These are phyloP conservation scores for Trichomonascaceae sp. DNA, from an alignment of 1,139 yeast genomes.

Conservation along the genomic window DNA sequence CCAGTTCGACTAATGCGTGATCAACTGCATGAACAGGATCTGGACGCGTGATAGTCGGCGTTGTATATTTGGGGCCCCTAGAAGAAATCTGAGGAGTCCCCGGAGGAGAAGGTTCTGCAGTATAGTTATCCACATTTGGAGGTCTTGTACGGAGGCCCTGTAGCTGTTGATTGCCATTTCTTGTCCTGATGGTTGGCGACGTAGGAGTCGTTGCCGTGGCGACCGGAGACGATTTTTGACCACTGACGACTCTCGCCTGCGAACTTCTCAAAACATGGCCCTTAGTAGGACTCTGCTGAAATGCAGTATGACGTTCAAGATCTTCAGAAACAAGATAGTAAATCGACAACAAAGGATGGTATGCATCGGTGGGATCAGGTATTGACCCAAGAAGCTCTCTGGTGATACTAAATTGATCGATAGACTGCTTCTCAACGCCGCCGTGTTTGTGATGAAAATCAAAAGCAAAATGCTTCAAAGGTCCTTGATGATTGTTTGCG, in stretches of 20 bases:
- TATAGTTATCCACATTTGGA: not conserved
- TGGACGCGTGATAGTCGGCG: slow-evolving; percentile 14
- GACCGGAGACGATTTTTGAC: not conserved
- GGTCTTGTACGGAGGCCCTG: not conserved
- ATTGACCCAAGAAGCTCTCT: slow-evolving; percentile 4
- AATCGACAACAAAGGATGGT: slow-evolving; percentile 81
- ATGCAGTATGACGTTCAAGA: slow-evolving; percentile 42
- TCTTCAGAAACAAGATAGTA: slow-evolving; percentile 81
- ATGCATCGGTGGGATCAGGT: slow-evolving; percentile 83
- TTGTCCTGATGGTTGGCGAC: not conserved
- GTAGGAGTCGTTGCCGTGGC: not conserved
- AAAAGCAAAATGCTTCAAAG: slow-evolving; percentile 19
- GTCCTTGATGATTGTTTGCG: not conserved
- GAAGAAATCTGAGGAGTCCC: not conserved
- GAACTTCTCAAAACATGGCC: not conserved
- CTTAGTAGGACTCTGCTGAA: not conserved
- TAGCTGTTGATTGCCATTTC: not conserved
- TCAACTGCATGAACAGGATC: slow-evolving; percentile 18
- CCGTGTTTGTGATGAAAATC: slow-evolving; percentile 21
- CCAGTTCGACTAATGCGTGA: slow-evolving; percentile 3
- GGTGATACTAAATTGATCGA: slow-evolving; percentile 1
- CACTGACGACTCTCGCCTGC: not conserved
- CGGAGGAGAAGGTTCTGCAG: not conserved
- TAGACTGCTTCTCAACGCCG: not conserved
- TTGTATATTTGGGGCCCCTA: slow-evolving; percentile 2